A percentile compares a stretch with the other conserved stretches of the same genome.
phyloP scores from a whole-genome alignment of 2,329 filamentous ascomycete genomes.

The Orbilia javanica region DNA sequence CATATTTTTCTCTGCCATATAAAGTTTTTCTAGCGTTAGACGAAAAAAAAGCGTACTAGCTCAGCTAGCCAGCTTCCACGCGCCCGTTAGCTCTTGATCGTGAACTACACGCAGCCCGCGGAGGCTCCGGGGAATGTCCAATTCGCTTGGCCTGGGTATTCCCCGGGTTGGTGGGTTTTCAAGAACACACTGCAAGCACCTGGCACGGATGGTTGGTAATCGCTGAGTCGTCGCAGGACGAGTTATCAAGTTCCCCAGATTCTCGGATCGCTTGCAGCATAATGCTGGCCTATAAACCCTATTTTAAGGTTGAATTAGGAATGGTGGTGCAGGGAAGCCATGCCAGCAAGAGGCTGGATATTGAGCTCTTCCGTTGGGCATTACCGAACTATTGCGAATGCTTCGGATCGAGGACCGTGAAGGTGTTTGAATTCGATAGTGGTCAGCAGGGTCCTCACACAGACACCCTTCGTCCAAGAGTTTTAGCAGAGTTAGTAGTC shows the following conservation, averaged over 20 bases:
- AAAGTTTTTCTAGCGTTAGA: slow-evolving; percentile 18
- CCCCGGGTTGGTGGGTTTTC: slow-evolving; percentile 14
- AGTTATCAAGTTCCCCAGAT: slow-evolving; percentile 44
- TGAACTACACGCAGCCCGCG: not conserved
- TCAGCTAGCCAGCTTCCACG: slow-evolving; percentile 16
- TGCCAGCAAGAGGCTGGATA: slow-evolving; percentile 19
- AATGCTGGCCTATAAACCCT: slow-evolving; percentile 26
- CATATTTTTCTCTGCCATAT: slow-evolving; percentile 9
- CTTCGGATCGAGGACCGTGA: slow-evolving; percentile 51
- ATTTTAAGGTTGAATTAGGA: slow-evolving; percentile 31
- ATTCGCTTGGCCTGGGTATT: slow-evolving; percentile 50
- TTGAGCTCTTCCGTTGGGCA: slow-evolving; percentile 15
- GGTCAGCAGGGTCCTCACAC: slow-evolving; percentile 24
- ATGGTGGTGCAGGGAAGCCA: slow-evolving; percentile 20
- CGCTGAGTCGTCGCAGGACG: slow-evolving; percentile 23
- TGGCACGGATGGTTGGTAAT: slow-evolving; percentile 50
- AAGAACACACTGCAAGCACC: not conserved
- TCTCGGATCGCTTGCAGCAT: slow-evolving; percentile 39
- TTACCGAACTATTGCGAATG: slow-evolving; percentile 21
- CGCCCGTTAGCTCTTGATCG: not conserved
- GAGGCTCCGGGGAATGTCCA: slow-evolving; percentile 43
- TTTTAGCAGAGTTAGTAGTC: not conserved
- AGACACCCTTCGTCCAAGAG: not conserved
- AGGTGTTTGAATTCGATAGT: not conserved
- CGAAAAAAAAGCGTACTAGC: not conserved